Conservation (phyloP, 768 basidiomycete genomes). For the Panus rudis region DNA sequence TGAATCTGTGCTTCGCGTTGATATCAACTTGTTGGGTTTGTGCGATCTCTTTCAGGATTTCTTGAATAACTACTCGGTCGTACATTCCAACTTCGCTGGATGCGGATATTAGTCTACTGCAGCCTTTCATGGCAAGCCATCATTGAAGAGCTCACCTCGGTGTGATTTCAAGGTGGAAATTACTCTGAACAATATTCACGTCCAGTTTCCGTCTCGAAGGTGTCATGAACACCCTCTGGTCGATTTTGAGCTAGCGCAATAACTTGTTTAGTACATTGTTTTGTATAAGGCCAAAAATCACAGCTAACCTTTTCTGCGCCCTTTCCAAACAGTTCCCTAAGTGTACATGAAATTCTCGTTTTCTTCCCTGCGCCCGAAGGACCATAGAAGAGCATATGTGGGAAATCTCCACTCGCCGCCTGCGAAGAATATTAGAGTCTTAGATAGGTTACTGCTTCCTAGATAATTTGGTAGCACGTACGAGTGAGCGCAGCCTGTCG, state of each 20-base stretch:
- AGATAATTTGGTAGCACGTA: conserved; percentile 22
- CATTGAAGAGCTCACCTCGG: conserved; percentile 58
- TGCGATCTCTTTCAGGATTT: conserved; percentile 95
- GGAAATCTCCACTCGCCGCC: conserved; percentile 91
- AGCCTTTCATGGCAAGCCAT: neutral
- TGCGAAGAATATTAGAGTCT: conserved; percentile 19
- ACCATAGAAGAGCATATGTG: conserved; percentile 96
- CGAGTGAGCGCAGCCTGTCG: conserved; percentile 70
- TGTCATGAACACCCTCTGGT: conserved; percentile 92
- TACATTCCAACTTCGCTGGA: conserved; percentile 91
- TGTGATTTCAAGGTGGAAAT: conserved; percentile 96
- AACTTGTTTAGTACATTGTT: no score
- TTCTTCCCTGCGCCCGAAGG: conserved; percentile 98
- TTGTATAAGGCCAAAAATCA: no score
- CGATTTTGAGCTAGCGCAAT: conserved; percentile 92
- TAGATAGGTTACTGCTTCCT: neutral
- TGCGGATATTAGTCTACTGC: neutral
- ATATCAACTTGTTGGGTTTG: conserved; percentile 98
- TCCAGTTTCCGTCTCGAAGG: conserved; percentile 93
- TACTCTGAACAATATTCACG: conserved; percentile 95
- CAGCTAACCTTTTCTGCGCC: conserved; percentile 82
- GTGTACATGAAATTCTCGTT: conserved; percentile 86
- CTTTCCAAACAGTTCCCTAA: conserved; percentile 83
- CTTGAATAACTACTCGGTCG: conserved; percentile 92
- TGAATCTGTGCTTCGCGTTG: conserved; percentile 92